A percentile compares a stretch with the other conserved stretches of the same genome.
These are phyloP conservation scores for Fibroporia radiculosa DNA, from an alignment of 768 basidiomycete genomes.

Conservation along the genomic window DNA sequence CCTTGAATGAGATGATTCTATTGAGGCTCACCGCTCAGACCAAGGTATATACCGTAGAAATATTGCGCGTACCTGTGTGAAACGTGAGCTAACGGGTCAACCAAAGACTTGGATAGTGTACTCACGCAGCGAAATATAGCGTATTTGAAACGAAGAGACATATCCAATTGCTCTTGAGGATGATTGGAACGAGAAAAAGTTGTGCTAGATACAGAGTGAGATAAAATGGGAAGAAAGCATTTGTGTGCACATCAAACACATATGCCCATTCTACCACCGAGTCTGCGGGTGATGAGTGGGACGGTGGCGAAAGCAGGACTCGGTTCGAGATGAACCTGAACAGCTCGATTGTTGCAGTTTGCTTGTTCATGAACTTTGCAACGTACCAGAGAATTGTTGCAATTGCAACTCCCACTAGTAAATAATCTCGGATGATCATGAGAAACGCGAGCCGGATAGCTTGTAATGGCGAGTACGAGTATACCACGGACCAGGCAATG, in stretches of 20 bases:
- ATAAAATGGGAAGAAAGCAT: constrained; percentile 93
- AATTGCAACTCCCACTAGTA: constrained; percentile 65
- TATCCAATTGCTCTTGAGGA: constrained; percentile 86
- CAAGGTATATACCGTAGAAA: constrained; percentile 85
- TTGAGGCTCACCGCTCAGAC: constrained; percentile 61
- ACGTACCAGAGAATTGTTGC: constrained; percentile 73
- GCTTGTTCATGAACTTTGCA: not conserved
- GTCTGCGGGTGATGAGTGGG: constrained; percentile 63
- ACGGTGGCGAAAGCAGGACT: constrained; percentile 61
- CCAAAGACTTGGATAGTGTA: constrained; percentile 10
- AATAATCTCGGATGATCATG: constrained; percentile 88
- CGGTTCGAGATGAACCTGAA: constrained; percentile 64
- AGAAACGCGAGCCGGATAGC: constrained; percentile 59
- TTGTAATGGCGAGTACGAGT: constrained; percentile 51
- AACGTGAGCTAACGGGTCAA: not conserved
- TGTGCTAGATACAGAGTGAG: constrained; percentile 86
- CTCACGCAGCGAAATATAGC: constrained; percentile 79
- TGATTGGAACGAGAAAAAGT: constrained; percentile 75
- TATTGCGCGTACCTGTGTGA: constrained; percentile 75
- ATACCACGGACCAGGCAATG: constrained; percentile 80
- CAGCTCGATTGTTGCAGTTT: constrained; percentile 9
- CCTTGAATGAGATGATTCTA: not conserved
- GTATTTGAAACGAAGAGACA: constrained; percentile 92
- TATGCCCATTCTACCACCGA: constrained; percentile 86
- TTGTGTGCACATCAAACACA: constrained; percentile 94